phyloP scores from a whole-genome alignment of 2,329 filamentous ascomycete genomes.

The Penicillium nordicum region DNA sequence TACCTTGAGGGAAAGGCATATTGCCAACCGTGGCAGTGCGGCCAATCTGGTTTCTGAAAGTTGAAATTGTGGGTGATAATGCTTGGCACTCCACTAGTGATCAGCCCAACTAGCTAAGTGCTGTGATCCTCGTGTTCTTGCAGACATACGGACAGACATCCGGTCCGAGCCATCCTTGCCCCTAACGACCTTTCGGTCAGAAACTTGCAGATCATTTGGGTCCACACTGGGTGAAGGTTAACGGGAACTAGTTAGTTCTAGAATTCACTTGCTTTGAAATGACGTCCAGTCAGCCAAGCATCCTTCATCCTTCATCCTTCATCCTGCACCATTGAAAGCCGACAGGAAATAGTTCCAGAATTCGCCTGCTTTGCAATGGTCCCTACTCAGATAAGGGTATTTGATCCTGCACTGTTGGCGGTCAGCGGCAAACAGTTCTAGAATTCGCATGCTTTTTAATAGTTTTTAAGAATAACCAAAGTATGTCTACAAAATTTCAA shows the following conservation, averaged over 20 bases:
- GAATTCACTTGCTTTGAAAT: neutral
- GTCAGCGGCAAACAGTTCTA: too few relatives aligned
- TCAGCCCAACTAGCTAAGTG: neutral
- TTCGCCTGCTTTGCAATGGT: too few relatives aligned
- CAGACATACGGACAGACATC: neutral
- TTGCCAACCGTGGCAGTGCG: neutral
- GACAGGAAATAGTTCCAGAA: too few relatives aligned
- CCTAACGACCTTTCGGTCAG: neutral
- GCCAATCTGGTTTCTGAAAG: neutral
- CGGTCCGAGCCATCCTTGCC: neutral
- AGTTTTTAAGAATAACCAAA: too few relatives aligned
- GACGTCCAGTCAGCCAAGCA: neutral
- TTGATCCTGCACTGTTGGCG: too few relatives aligned
- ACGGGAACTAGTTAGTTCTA: neutral
- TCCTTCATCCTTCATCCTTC: too few relatives aligned
- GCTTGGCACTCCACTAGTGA: slow-evolving; percentile 9
- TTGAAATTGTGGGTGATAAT: neutral
- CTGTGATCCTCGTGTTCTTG: neutral
- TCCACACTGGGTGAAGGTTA: neutral
- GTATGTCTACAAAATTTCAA: too few relatives aligned
- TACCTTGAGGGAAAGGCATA: slow-evolving; percentile 8
- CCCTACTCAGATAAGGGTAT: too few relatives aligned
- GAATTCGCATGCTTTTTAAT: too few relatives aligned
- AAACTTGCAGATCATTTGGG: neutral
- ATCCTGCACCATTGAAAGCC: too few relatives aligned